Percentiles rank a stretch among this genome's conserved stretches.
Evolutionary conservation across 2,329 filamentous ascomycete genomes (phyloP).

Genomic region (Fusarium sp.): DNA sequence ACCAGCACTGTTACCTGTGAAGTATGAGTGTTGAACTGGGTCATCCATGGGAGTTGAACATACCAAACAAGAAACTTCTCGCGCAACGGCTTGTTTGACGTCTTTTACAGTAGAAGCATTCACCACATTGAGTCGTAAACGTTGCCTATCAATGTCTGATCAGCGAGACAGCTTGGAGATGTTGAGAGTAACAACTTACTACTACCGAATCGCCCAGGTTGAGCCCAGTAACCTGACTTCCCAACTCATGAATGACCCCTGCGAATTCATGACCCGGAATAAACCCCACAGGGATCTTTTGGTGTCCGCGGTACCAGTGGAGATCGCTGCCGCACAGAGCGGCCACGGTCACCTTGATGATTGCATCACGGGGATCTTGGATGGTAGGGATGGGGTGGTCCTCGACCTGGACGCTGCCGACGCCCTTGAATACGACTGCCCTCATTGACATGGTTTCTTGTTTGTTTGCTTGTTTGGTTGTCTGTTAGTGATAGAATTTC

Average conservation of each 20-base stretch:
- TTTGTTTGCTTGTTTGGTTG: background rate
- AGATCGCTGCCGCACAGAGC: conserved; percentile 23
- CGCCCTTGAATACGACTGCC: conserved; percentile 17
- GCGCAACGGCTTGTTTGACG: background rate
- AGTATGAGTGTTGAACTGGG: background rate
- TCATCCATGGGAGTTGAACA: background rate
- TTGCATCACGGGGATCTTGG: conserved; percentile 10
- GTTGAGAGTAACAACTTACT: background rate
- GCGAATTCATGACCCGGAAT: conserved; percentile 1
- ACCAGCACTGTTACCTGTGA: background rate
- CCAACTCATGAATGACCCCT: background rate
- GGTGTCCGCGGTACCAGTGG: conserved; percentile 20
- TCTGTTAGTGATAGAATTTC: background rate
- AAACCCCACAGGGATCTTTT: conserved; percentile 17
- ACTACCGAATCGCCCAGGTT: background rate
- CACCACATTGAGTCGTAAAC: background rate
- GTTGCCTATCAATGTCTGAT: background rate
- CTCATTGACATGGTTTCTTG: background rate
- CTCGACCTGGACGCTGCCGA: conserved; percentile 2
- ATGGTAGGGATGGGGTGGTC: conserved; percentile 4
- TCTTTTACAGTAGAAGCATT: background rate
- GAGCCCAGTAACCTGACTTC: background rate
- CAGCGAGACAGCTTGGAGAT: background rate
- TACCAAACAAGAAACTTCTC: background rate
- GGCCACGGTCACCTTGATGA: conserved; percentile 10